Conservation (phyloP, 371 early-diverging fungal species). For the Paraphysoderma sedebokerense region DNA sequence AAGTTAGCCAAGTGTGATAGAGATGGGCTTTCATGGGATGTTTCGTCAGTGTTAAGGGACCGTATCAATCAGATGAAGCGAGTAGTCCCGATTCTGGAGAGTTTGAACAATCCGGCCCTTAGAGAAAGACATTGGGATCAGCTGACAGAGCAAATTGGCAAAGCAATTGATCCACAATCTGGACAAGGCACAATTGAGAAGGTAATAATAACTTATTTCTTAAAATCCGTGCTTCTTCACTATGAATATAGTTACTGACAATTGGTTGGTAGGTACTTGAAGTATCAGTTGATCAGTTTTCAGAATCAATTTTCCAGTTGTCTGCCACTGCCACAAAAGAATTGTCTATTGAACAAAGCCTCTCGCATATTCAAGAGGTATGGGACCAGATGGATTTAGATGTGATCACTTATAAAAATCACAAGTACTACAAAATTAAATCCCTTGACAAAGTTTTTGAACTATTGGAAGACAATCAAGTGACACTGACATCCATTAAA, state of each 20-base stretch:
- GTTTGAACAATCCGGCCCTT: constrained; percentile 30
- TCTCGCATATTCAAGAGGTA: constrained; percentile 17
- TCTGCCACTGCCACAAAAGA: constrained; percentile 28
- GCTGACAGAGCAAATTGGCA: constrained; percentile 33
- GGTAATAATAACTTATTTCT: too few species aligned
- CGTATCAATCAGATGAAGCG: constrained; percentile 18
- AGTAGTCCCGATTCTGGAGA: constrained; percentile 22
- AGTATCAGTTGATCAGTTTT: constrained; percentile 26
- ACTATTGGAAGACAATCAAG: constrained; percentile 35
- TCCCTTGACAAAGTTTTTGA: constrained; percentile 28
- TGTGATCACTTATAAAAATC: constrained; percentile 30
- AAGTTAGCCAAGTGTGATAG: constrained; percentile 13
- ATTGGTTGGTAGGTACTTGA: constrained; percentile 24
- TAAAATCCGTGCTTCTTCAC: too few species aligned
- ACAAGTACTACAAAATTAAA: constrained; percentile 22
- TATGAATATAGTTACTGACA: too few species aligned
- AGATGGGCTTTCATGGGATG: constrained; percentile 18
- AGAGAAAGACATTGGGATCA: constrained; percentile 31
- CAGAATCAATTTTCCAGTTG: constrained; percentile 18
- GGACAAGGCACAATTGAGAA: constrained; percentile 26
- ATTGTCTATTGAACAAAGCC: constrained; percentile 27
- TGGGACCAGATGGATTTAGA: constrained; percentile 29
- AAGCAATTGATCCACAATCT: constrained; percentile 19
- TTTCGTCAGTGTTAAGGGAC: constrained; percentile 17
- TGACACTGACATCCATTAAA: constrained; percentile 32